Conservation (phyloP, 495 filamentous ascomycete genomes). For the Astrothelium macrocarpum region DNA sequence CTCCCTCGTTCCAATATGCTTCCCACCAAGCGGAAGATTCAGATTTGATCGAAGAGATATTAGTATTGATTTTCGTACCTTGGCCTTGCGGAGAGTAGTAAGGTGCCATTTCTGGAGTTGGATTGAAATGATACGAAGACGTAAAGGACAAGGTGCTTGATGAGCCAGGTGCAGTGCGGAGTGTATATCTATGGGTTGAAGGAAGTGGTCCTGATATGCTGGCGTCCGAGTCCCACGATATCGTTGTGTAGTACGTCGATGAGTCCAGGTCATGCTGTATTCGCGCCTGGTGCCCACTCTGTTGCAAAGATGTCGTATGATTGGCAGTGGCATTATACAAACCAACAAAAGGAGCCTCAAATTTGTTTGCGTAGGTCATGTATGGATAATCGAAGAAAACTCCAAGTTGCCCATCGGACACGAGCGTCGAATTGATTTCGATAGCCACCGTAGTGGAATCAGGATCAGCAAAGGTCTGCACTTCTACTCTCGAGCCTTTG, state of each 20-base stretch:
- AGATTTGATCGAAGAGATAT: conserved; percentile 3
- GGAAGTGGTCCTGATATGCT: conserved; percentile 28
- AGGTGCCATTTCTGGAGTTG: background rate
- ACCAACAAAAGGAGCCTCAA: conserved; percentile 37
- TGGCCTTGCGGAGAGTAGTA: background rate
- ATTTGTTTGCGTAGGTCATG: conserved; percentile 36
- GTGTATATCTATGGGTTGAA: conserved; percentile 38
- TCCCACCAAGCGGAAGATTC: conserved; percentile 30
- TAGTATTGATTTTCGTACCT: conserved; percentile 1
- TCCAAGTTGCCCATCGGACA: conserved; percentile 30
- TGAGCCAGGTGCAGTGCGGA: conserved; percentile 20
- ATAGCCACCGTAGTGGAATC: conserved; percentile 41
- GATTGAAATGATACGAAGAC: conserved; percentile 13
- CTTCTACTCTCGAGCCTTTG: conserved; percentile 30
- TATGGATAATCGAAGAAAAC: conserved; percentile 46
- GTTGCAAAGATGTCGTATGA: conserved; percentile 35
- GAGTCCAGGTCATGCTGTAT: conserved; percentile 39
- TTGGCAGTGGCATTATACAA: conserved; percentile 34
- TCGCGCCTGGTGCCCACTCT: conserved; percentile 25
- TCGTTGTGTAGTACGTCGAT: conserved; percentile 36
- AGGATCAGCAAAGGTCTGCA: conserved; percentile 40
- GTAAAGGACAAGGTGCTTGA: conserved; percentile 12
- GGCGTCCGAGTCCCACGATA: conserved; percentile 33
- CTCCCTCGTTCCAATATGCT: conserved; percentile 37
- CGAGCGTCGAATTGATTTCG: conserved; percentile 33